These are phyloP conservation scores for Talaromyces islandicus DNA, from an alignment of 2,329 filamentous ascomycete genomes.

Conservation along the genomic window DNA sequence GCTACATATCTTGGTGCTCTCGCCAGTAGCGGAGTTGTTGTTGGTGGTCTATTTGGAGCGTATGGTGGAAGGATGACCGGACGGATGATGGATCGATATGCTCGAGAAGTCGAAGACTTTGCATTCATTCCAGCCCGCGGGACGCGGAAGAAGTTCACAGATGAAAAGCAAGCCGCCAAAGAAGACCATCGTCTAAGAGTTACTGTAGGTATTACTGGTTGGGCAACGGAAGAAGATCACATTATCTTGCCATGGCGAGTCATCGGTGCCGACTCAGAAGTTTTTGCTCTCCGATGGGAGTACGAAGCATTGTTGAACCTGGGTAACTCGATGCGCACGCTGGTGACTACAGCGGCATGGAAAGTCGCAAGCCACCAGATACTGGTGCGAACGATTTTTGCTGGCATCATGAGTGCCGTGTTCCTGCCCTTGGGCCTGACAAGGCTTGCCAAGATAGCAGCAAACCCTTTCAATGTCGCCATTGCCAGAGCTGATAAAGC, in stretches of 20 bases:
- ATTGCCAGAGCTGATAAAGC: conserved; percentile 74
- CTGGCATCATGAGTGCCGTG: conserved; percentile 58
- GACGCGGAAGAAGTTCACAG: conserved; percentile 40
- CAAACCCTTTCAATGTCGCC: conserved; percentile 77
- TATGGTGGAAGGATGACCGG: conserved; percentile 77
- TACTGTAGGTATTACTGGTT: conserved; percentile 78
- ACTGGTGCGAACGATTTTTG: conserved; percentile 64
- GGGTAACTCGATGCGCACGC: conserved; percentile 68
- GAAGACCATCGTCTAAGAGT: conserved; percentile 67
- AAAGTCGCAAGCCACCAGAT: conserved; percentile 64
- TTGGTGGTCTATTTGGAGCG: conserved; percentile 86
- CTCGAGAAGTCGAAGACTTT: conserved; percentile 82
- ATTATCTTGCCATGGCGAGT: conserved; percentile 73
- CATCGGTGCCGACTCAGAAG: conserved; percentile 66
- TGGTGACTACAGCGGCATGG: conserved; percentile 80
- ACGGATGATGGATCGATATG: conserved; percentile 83
- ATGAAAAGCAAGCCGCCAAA: conserved; percentile 33
- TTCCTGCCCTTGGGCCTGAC: conserved; percentile 65
- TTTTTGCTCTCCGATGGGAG: conserved; percentile 82
- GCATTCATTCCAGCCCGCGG: conserved; percentile 70
- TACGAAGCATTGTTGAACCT: conserved; percentile 69
- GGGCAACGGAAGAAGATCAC: conserved; percentile 66
- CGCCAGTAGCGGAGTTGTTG: conserved; percentile 70
- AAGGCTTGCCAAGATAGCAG: conserved; percentile 61
- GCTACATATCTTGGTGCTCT: conserved; percentile 74